Percentiles rank a stretch among this genome's conserved stretches.
phyloP scores from a whole-genome alignment of 1,139 yeast genomes.

The Pichia inconspicua region DNA sequence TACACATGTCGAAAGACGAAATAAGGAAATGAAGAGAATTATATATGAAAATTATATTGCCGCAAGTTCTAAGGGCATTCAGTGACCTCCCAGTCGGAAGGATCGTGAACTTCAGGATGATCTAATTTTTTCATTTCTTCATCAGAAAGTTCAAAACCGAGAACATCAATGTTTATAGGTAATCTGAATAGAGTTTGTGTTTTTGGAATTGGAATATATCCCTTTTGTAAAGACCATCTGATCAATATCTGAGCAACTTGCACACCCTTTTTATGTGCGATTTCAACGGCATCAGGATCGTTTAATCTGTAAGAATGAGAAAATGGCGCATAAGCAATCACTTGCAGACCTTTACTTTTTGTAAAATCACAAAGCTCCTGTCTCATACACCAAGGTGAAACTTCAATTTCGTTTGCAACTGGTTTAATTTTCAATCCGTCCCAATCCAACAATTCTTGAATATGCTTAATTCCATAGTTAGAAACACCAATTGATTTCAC shows the following conservation, averaged over 20 bases:
- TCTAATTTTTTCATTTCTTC: conserved; percentile 40
- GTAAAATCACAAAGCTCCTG: conserved; percentile 53
- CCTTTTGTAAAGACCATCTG: conserved; percentile 50
- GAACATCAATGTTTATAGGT: conserved; percentile 34
- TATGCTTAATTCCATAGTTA: conserved; percentile 55
- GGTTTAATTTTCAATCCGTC: conserved; percentile 46
- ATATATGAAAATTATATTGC: neutral
- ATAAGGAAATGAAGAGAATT: neutral
- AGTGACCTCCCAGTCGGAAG: conserved; percentile 58
- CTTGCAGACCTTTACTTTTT: conserved; percentile 39
- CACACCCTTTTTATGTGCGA: conserved; percentile 32
- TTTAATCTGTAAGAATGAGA: conserved; percentile 49
- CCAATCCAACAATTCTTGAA: conserved; percentile 52
- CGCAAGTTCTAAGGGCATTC: conserved; percentile 17
- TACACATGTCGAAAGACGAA: neutral
- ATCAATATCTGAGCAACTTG: conserved; percentile 37
- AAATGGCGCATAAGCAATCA: conserved; percentile 68
- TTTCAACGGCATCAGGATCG: conserved; percentile 39
- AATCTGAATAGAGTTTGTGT: conserved; percentile 48
- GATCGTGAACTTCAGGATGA: conserved; percentile 52
- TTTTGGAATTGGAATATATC: conserved; percentile 68
- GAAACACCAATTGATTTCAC: conserved; percentile 63
- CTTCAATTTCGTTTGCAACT: conserved; percentile 58
- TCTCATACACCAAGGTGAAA: conserved; percentile 74
- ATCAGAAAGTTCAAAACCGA: conserved; percentile 38